Evolutionary conservation across 176 grass and related monocot species (phyloP).

Genomic region (Stipa capillata): DNA sequence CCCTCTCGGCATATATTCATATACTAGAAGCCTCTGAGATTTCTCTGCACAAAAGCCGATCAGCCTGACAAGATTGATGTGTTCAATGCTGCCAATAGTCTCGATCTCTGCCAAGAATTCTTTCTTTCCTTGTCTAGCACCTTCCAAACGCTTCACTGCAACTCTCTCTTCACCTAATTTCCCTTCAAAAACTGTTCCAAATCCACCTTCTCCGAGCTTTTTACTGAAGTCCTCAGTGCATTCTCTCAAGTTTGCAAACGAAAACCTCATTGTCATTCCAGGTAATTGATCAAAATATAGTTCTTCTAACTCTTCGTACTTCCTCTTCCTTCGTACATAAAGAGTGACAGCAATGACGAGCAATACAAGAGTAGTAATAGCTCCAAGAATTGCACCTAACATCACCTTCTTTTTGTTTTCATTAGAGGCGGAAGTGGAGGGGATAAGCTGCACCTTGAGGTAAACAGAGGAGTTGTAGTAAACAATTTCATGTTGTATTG

Average conservation of each 20-base stretch:
- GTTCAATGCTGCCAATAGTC: conserved; percentile 20
- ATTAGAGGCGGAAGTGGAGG: not conserved
- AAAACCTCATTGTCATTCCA: conserved; percentile 11
- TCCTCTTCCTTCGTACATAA: not conserved
- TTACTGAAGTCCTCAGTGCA: conserved; percentile 22
- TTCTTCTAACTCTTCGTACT: not conserved
- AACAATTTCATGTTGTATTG: conserved; percentile 12
- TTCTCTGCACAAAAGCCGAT: conserved; percentile 25
- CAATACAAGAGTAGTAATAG: not conserved
- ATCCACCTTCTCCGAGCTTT: conserved; percentile 37
- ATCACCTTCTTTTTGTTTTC: not conserved
- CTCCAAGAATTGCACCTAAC: not conserved
- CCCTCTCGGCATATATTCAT: conserved; percentile 25
- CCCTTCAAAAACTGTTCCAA: conserved; percentile 27
- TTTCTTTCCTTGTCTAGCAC: conserved; percentile 16
- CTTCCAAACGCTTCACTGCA: conserved; percentile 26
- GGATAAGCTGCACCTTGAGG: conserved; percentile 34
- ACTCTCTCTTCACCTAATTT: conserved; percentile 19
- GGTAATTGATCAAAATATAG: conserved; percentile 15
- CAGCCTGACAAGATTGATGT: conserved; percentile 25
- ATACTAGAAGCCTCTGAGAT: conserved; percentile 25
- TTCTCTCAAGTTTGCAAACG: not conserved
- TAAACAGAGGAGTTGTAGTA: conserved; percentile 35
- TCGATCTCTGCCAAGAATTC: conserved; percentile 26
- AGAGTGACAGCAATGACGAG: not conserved